Percentiles rank a stretch among this genome's conserved stretches.
These are phyloP conservation scores for Stagonosporopsis cucurbitacearum DNA, from an alignment of 2,329 filamentous ascomycete genomes.

Conservation along the genomic window DNA sequence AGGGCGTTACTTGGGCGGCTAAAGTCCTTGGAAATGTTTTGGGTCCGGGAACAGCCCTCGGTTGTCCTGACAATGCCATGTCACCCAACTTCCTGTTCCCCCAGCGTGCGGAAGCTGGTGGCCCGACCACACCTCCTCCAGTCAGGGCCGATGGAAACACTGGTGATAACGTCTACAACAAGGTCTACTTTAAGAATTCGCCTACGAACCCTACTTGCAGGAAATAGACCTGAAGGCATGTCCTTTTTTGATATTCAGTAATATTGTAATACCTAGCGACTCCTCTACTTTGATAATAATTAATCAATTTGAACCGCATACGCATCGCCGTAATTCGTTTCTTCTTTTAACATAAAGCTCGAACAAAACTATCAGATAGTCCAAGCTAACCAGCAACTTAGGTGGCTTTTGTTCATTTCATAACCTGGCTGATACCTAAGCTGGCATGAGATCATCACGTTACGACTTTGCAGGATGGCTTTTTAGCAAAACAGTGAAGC, in stretches of 20 bases:
- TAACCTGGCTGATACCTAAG: no score
- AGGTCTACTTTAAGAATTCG: slow-evolving; percentile 46
- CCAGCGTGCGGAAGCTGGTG: slow-evolving; percentile 34
- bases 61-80: slow-evolving; percentile 39
- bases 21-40: slow-evolving; percentile 40
- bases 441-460: no score
- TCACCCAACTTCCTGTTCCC: slow-evolving; percentile 42
- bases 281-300: neutral
- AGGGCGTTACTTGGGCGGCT: slow-evolving; percentile 38
- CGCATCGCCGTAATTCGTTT: neutral
- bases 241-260: neutral
- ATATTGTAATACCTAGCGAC: neutral
- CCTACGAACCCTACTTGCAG: slow-evolving; percentile 30
- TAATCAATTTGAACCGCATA: neutral
- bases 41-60: slow-evolving; percentile 35
- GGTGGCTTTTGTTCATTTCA: no score
- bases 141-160: slow-evolving; percentile 31
- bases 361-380: no score
- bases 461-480: no score
- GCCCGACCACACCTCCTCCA: slow-evolving; percentile 36
- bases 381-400: no score
- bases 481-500: no score
- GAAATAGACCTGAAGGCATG: neutral
- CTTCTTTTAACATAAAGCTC: no score
- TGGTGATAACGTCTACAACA: slow-evolving; percentile 48